phyloP scores from a whole-genome alignment of 805 yeast genomes.

The Ogataea nonfermentans region DNA sequence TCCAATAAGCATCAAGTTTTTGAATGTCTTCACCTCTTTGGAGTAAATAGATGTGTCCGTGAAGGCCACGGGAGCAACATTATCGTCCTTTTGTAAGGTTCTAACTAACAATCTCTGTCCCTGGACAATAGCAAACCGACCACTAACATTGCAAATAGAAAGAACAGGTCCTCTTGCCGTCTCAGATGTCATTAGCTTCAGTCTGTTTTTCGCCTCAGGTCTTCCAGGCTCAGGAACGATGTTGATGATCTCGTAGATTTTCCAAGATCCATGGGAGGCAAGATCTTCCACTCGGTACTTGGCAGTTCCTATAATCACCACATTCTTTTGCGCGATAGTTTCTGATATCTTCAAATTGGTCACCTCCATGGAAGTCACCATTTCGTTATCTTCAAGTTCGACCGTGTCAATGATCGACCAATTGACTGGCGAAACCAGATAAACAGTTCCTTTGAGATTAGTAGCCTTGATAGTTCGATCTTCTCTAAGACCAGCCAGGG shows the following conservation, averaged over 20 bases:
- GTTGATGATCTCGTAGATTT: conserved; percentile 69
- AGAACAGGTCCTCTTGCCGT: conserved; percentile 82
- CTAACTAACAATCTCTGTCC: conserved; percentile 81
- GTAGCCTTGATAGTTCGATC: conserved; percentile 49
- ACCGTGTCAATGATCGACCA: conserved; percentile 76
- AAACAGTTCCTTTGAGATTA: conserved; percentile 58
- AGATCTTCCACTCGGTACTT: conserved; percentile 75
- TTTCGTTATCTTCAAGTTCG: conserved; percentile 65
- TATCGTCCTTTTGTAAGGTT: conserved; percentile 71
- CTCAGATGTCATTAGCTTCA: conserved; percentile 72
- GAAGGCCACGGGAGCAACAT: conserved; percentile 91
- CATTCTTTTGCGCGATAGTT: conserved; percentile 47
- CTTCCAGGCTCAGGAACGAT: conserved; percentile 86
- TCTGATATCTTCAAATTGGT: conserved; percentile 42
- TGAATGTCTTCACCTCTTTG: conserved; percentile 76
- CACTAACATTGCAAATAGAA: conserved; percentile 73
- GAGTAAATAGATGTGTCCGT: conserved; percentile 80
- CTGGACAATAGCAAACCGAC: conserved; percentile 78
- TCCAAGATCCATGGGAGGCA: conserved; percentile 74
- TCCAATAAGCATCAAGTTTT: conserved; percentile 77
- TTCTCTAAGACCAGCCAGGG: conserved; percentile 53
- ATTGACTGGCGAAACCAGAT: conserved; percentile 66
- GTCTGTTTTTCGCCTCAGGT: conserved; percentile 78
- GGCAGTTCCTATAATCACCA: conserved; percentile 77
- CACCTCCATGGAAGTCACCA: conserved; percentile 55